These are phyloP conservation scores for Hericium rajendrae DNA, from an alignment of 768 basidiomycete genomes.

Conservation along the genomic window DNA sequence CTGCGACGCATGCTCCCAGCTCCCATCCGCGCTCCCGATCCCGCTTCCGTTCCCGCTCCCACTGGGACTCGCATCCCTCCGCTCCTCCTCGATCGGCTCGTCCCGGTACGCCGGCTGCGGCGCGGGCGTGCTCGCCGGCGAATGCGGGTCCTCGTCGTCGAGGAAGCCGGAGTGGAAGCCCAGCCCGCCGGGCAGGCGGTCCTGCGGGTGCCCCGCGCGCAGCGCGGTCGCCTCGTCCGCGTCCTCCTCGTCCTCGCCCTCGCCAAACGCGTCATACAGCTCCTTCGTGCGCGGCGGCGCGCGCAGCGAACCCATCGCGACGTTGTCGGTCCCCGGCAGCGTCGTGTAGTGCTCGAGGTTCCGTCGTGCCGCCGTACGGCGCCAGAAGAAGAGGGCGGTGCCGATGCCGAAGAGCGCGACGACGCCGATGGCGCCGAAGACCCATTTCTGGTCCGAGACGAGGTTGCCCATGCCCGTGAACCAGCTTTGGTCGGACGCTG, in stretches of 20 bases:
- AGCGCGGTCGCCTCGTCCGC: slow-evolving; percentile 66
- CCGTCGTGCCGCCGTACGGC: slow-evolving; percentile 39
- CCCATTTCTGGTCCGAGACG: slow-evolving; percentile 74
- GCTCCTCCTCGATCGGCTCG: slow-evolving; percentile 32
- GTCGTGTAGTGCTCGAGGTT: slow-evolving; percentile 45
- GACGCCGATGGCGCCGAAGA: slow-evolving; percentile 77
- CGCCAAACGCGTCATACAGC: slow-evolving; percentile 94
- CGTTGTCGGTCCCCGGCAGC: slow-evolving; percentile 53
- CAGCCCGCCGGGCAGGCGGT: slow-evolving; percentile 27
- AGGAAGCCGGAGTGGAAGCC: slow-evolving; percentile 75
- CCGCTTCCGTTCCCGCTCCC: slow-evolving; percentile 22
- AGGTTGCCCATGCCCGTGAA: slow-evolving; percentile 71
- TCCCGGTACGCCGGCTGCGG: slow-evolving; percentile 37
- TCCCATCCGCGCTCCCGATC: slow-evolving; percentile 49
- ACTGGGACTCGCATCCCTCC: slow-evolving; percentile 19
- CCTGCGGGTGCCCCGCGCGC: slow-evolving; percentile 26
- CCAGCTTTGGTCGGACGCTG: slow-evolving; percentile 75
- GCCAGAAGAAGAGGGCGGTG: slow-evolving; percentile 71
- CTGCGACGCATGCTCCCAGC: slow-evolving; percentile 66
- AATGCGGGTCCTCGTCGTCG: slow-evolving; percentile 61
- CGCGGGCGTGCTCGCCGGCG: slow-evolving; percentile 17
- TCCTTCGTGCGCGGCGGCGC: slow-evolving; percentile 55
- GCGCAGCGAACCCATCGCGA: slow-evolving; percentile 67
- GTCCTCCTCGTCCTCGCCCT: slow-evolving; percentile 75
- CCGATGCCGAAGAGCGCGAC: slow-evolving; percentile 68